phyloP scores from a whole-genome alignment of 2,329 filamentous ascomycete genomes.

The Penicillium sp. region DNA sequence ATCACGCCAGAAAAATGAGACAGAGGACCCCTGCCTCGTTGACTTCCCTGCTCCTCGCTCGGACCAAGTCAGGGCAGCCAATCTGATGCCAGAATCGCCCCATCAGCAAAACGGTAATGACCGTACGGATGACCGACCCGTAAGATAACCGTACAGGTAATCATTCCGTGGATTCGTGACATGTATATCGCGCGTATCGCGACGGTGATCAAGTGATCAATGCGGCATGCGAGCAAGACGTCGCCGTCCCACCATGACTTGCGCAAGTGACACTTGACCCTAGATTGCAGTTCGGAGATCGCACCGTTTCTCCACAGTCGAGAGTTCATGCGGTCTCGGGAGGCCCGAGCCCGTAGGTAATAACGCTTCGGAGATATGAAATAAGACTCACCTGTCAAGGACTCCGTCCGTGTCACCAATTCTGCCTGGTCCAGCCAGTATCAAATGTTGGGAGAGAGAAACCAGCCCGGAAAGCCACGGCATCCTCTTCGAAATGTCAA shows the following conservation, averaged over 20 bases:
- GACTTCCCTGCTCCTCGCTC: conserved; percentile 13
- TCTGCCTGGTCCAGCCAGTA: conserved; percentile 70
- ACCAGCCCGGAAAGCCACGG: conserved; percentile 80
- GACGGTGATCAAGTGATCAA: conserved; percentile 60
- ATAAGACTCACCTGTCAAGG: conserved; percentile 79
- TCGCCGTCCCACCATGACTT: conserved; percentile 27
- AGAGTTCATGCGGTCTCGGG: conserved; percentile 18
- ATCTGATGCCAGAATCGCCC: conserved; percentile 15
- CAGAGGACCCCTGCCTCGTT: neutral
- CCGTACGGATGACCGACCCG: conserved; percentile 23
- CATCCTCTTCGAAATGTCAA: conserved; percentile 77
- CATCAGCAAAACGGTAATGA: conserved; percentile 24
- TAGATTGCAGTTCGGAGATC: conserved; percentile 36
- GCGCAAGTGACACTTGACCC: conserved; percentile 25
- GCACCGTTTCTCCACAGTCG: conserved; percentile 31
- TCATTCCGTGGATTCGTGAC: neutral
- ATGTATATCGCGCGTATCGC: neutral
- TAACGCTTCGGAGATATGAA: conserved; percentile 22
- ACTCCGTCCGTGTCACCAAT: conserved; percentile 72
- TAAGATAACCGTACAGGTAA: conserved; percentile 28
- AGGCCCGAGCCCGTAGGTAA: conserved; percentile 16
- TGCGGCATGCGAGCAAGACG: conserved; percentile 54
- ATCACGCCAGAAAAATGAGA: conserved; percentile 18
- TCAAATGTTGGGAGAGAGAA: conserved; percentile 72
- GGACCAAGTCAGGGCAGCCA: conserved; percentile 20